Evolutionary conservation across 2,329 filamentous ascomycete species (phyloP).

Genomic region (Ciborinia camelliae): DNA sequence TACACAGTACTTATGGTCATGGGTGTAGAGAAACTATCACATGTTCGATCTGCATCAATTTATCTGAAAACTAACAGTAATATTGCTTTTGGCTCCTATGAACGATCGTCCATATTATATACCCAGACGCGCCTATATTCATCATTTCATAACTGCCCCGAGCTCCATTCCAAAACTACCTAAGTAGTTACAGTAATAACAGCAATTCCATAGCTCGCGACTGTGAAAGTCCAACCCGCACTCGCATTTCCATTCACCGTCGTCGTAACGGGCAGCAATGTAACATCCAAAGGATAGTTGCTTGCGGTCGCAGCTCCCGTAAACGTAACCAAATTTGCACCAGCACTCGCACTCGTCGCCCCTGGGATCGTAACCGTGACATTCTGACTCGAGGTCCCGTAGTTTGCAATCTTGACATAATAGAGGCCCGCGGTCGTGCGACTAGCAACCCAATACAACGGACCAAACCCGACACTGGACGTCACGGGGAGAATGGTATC

Average conservation of each 20-base stretch:
- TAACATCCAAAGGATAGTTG: conserved; percentile 22
- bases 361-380: conserved; percentile 34
- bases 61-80: too few relatives aligned
- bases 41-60: too few relatives aligned
- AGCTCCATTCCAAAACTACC: accelerated
- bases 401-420: conserved; percentile 51
- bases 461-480: conserved; percentile 39
- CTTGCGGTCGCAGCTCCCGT: conserved; percentile 11
- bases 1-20: too few relatives aligned
- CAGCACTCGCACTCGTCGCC: neutral
- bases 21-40: too few relatives aligned
- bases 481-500: conserved; percentile 46
- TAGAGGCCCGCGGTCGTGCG: conserved; percentile 38
- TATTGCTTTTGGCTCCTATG: too few relatives aligned
- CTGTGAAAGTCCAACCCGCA: conserved; percentile 21
- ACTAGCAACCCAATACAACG: conserved; percentile 48
- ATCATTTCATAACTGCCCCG: too few relatives aligned
- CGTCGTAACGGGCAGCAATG: conserved; percentile 12
- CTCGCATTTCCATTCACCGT: conserved; percentile 19
- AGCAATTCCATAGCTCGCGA: conserved; percentile 21
- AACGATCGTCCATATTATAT: too few relatives aligned
- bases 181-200: conserved; percentile 20
- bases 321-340: conserved; percentile 13
- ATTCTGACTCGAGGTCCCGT: conserved; percentile 44
- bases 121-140: too few relatives aligned